These are phyloP conservation scores for Cutaneotrichosporon sp. DNA, from an alignment of 1,284 basidiomycete genomes.

Conservation along the genomic window DNA sequence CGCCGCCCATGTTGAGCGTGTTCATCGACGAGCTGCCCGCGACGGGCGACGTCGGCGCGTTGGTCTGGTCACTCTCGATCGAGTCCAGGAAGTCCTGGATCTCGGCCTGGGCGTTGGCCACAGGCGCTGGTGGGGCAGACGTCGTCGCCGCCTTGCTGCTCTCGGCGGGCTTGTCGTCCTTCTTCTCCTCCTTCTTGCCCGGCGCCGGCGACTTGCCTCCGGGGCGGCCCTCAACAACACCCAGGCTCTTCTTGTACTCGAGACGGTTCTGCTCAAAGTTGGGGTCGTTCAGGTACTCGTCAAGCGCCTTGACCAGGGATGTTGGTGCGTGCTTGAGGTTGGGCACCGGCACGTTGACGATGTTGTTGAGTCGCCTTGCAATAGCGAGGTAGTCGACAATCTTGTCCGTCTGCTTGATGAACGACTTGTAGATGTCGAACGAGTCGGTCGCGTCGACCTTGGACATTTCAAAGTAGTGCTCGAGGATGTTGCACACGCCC, in stretches of 20 bases:
- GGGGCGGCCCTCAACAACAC: conserved; percentile 63
- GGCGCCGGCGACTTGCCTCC: conserved; percentile 12
- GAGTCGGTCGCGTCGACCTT: conserved; percentile 84
- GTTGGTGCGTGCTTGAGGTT: conserved; percentile 95
- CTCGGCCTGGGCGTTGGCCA: conserved; percentile 44
- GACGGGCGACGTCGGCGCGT: not conserved
- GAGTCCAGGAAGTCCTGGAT: conserved; percentile 88
- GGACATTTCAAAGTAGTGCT: conserved; percentile 99
- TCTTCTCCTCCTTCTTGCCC: conserved; percentile 11
- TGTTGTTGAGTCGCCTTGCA: conserved; percentile 86
- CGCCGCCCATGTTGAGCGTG: conserved; percentile 5
- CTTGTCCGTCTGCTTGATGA: conserved; percentile 90
- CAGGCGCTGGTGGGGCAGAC: conserved; percentile 29
- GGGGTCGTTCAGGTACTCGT: conserved; percentile 94
- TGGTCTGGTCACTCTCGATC: conserved; percentile 75
- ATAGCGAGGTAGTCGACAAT: conserved; percentile 94
- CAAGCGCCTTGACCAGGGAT: conserved; percentile 84
- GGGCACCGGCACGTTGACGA: conserved; percentile 90
- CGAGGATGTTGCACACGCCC: conserved; percentile 94
- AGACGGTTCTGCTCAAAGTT: conserved; percentile 93
- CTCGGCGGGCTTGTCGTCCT: conserved; percentile 18
- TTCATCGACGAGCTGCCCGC: conserved; percentile 1
- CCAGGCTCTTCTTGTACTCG: conserved; percentile 86
- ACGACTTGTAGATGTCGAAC: conserved; percentile 86
- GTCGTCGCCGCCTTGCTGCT: conserved; percentile 20